Evolutionary conservation across 2,329 filamentous ascomycete species (phyloP), one percentile per base, ranked within the genome.

Genomic region (Cryoendolithus antarcticus): DNA sequence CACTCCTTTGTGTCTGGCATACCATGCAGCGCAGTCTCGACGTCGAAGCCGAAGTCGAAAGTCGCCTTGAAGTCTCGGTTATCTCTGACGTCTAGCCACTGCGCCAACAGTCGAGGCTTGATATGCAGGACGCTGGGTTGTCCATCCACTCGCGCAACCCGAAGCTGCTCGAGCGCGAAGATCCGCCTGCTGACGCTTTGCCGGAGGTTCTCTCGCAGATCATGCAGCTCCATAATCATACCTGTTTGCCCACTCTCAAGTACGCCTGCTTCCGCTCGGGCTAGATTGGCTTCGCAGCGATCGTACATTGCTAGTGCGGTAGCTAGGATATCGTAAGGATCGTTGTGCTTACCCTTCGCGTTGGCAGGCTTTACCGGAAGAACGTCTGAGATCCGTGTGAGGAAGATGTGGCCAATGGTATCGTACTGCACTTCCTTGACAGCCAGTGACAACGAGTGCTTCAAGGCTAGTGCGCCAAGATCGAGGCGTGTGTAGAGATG

Each of bases 371-470:
- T 35, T 35, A 51, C 50, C 1, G 54, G 57, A 35, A 59, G 56
- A 6, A 47, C 48, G 15, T 52, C 44, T 6, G 57, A 53, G 3
- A 61, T 38, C 6, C 49, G 44, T 6, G 58, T 59, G 35, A 58
- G 52, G 4, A 60, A 46, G 2, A 48, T 49, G 34, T 61, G 58
- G 4, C 52, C 54, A 11, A 60, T 46, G 5, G 59, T 61, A 33
- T 61, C 59, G 38, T 52, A 46, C 30, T 61, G 59, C 5, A 61
- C 51, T 35, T 60, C 56, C 37, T 59, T 60, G n/a, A 60, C 44
- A 29, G 43, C 49, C 8, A 61, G 47, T 6, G 50, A 53, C 31
- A 55, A 50, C 41, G 56, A 60, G 10, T 53, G 34, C 3, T 41
- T 40, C 38, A 56, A 48, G 1, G 58, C 56, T 6, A 54, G 45